These are phyloP conservation scores for Rhodotorula kratochvilovae DNA, from an alignment of 768 basidiomycete genomes.

Conservation along the genomic window DNA sequence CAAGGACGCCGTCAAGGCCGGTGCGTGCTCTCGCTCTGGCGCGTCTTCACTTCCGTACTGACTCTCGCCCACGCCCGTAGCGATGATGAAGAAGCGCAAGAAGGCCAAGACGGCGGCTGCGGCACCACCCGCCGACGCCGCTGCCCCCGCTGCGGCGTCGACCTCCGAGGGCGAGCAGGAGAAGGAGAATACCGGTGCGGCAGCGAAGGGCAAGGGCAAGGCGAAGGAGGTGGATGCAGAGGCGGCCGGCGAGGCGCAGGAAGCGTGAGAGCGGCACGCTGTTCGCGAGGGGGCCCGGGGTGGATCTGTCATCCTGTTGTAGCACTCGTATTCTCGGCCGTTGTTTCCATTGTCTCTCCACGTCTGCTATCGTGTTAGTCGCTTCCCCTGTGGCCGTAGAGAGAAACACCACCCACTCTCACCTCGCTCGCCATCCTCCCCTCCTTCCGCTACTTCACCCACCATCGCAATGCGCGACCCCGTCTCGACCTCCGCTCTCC, in stretches of 20 bases:
- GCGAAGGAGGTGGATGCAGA: neutral
- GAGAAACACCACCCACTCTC: too few relatives aligned
- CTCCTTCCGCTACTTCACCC: too few relatives aligned
- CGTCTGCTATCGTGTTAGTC: too few relatives aligned
- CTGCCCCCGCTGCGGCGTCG: neutral
- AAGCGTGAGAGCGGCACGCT: neutral
- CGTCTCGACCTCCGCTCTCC: neutral
- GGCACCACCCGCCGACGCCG: neutral
- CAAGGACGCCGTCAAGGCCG: constrained; percentile 79
- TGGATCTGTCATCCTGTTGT: neutral
- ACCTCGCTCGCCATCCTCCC: neutral
- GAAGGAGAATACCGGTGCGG: constrained; percentile 21
- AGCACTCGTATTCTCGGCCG: neutral
- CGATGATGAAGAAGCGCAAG: constrained; percentile 69
- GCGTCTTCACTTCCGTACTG: too few relatives aligned
- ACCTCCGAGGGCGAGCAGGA: neutral
- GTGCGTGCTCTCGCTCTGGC: constrained; percentile 55
- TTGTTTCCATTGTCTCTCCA: too few relatives aligned
- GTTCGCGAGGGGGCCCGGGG: too few relatives aligned
- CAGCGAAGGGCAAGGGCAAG: constrained; percentile 23
- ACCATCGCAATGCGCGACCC: neutral
- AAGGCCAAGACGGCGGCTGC: constrained; percentile 47
- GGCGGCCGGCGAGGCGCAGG: neutral
- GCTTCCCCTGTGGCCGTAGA: too few relatives aligned
- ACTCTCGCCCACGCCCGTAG: constrained; percentile 48